Evolutionary conservation across 805 yeast species (phyloP).

Genomic region (Candida maesae): DNA sequence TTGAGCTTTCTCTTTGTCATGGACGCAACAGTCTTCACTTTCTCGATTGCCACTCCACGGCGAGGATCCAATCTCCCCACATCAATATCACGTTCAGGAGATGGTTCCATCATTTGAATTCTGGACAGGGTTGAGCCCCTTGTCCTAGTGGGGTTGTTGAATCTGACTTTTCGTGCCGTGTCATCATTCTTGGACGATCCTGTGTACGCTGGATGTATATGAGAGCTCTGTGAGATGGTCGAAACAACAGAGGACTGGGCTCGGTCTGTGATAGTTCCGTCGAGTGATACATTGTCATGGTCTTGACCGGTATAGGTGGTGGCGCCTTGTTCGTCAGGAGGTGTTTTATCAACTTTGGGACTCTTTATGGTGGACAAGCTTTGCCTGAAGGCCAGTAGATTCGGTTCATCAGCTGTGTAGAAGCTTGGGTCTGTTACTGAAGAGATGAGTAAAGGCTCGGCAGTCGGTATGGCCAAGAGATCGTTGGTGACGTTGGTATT

Average conservation of each 20-base stretch:
- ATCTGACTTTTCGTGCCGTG: not conserved
- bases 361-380: not conserved
- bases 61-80: conserved; percentile 14
- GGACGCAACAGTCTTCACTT: conserved; percentile 23
- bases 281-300: too few species aligned
- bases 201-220: too few species aligned
- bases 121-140: not conserved
- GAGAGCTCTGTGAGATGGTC: not conserved
- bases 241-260: not conserved
- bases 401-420: conserved; percentile 7
- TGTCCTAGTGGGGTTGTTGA: not conserved
- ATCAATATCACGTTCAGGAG: conserved; percentile 4
- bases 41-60: conserved; percentile 20
- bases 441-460: not conserved
- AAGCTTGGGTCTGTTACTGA: conserved; percentile 6
- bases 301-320: too few species aligned
- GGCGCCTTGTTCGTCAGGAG: too few species aligned
- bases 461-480: not conserved
- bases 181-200: too few species aligned
- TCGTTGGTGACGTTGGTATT: not conserved
- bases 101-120: conserved; percentile 8
- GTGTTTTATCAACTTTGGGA: not conserved
- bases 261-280: not conserved
- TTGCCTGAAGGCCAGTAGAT: not conserved
- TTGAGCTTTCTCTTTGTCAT: conserved; percentile 19